Conservation (phyloP, 73 alveolate species). For the Paramecium sonneborni region DNA sequence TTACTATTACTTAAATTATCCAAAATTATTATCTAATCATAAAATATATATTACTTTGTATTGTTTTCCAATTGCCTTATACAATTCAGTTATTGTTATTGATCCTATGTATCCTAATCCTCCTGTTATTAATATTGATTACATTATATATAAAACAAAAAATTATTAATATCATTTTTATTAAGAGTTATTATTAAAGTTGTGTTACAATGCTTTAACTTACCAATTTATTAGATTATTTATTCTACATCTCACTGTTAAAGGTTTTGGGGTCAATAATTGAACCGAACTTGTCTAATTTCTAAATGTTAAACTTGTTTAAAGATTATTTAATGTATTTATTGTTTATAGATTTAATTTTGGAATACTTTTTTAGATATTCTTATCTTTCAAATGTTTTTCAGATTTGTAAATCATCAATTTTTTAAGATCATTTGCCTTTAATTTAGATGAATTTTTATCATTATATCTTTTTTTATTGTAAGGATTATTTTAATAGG, state of each 20-base stretch:
- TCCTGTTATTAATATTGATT: constrained; percentile 92
- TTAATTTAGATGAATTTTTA: background rate
- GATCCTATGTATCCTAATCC: constrained; percentile 98
- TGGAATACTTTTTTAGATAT: background rate
- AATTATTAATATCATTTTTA: background rate
- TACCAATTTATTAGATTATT: background rate
- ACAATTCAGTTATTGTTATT: constrained; percentile 91
- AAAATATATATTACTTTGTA: background rate
- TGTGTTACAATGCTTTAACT: background rate
- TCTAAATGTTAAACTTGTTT: background rate
- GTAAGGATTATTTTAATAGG: background rate
- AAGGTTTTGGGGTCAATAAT: background rate
- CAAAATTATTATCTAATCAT: constrained; percentile 75
- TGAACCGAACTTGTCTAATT: background rate
- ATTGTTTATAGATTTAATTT: background rate
- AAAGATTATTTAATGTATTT: background rate
- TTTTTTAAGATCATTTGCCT: background rate
- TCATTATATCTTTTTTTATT: background rate
- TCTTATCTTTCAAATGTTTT: background rate
- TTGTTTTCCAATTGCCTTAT: constrained; percentile 63
- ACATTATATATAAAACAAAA: background rate
- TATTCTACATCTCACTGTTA: background rate
- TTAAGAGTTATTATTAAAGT: background rate
- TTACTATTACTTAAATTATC: constrained; percentile 88
- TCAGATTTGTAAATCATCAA: background rate